Evolutionary conservation across 176 grass and related monocot genomes (phyloP).

Genomic region (Oryza meridionalis): DNA sequence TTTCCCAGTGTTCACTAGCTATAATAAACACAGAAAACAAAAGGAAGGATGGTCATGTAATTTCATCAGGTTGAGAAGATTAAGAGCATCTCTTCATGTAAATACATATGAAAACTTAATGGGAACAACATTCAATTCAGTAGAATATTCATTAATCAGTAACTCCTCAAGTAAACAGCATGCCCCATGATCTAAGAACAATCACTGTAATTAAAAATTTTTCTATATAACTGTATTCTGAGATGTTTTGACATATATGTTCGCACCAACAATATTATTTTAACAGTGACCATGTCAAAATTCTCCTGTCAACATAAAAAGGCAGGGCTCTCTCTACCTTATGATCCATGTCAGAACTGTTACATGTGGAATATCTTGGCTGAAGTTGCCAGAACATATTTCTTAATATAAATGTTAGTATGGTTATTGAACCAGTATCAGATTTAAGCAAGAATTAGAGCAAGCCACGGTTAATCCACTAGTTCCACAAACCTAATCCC

Average conservation of each 20-base stretch:
- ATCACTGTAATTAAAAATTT: conserved; percentile 4
- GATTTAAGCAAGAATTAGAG: not conserved
- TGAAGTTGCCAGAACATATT: not conserved
- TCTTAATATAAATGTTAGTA: not conserved
- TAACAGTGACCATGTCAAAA: not conserved
- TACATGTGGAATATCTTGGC: not conserved
- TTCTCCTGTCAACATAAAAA: not conserved
- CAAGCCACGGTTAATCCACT: not conserved
- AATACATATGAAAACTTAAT: conserved; percentile 24
- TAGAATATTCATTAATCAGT: conserved; percentile 23
- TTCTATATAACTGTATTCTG: conserved; percentile 5
- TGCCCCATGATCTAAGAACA: not conserved
- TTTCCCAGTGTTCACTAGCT: conserved; percentile 95
- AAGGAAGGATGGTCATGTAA: conserved; percentile 20
- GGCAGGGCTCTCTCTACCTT: not conserved
- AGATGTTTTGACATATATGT: not conserved
- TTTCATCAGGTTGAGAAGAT: conserved; percentile 19
- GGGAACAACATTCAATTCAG: not conserved
- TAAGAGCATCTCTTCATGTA: not conserved
- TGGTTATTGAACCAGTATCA: not conserved
- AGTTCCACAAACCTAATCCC: not conserved
- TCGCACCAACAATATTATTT: not conserved
- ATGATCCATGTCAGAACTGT: not conserved
- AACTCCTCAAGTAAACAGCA: not conserved
- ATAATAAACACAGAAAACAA: conserved; percentile 34